Conservation (phyloP, 176 grass and related monocot genomes). For the Coix lacrymajobi region DNA sequence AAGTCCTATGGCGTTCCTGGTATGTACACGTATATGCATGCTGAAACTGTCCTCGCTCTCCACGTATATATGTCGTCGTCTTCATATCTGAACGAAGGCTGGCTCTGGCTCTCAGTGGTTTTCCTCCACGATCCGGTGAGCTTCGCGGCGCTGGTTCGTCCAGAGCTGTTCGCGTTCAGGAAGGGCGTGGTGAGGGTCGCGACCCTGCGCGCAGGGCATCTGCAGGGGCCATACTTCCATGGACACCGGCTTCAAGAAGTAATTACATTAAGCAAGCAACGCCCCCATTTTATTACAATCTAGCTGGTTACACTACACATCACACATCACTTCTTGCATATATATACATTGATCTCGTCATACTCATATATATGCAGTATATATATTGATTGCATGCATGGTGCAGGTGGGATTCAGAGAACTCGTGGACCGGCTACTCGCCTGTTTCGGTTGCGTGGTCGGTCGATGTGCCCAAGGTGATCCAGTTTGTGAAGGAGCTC, state of each 20-base stretch:
- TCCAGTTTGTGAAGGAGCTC: conserved; percentile 52
- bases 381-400: not conserved
- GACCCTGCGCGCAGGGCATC: conserved; percentile 70
- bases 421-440: conserved; percentile 58
- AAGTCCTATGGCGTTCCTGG: conserved; percentile 50
- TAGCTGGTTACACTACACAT: no score
- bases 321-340: no score
- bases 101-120: conserved; percentile 28
- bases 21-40: no score
- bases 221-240: conserved; percentile 69
- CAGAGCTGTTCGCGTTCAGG: conserved; percentile 64
- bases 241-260: conserved; percentile 72
- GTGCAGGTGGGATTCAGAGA: conserved; percentile 57
- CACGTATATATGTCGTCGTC: not conserved
- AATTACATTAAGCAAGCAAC: no score
- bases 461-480: conserved; percentile 48
- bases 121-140: conserved; percentile 72
- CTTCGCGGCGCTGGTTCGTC: conserved; percentile 48
- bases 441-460: conserved; percentile 77
- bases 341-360: no score
- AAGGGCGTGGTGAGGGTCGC: conserved; percentile 80
- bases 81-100: not conserved
- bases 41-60: not conserved
- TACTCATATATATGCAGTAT: no score
- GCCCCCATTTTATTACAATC: no score